Evolutionary conservation across 208 protist species (phyloP).

Genomic region (Crithidia thermophila): DNA sequence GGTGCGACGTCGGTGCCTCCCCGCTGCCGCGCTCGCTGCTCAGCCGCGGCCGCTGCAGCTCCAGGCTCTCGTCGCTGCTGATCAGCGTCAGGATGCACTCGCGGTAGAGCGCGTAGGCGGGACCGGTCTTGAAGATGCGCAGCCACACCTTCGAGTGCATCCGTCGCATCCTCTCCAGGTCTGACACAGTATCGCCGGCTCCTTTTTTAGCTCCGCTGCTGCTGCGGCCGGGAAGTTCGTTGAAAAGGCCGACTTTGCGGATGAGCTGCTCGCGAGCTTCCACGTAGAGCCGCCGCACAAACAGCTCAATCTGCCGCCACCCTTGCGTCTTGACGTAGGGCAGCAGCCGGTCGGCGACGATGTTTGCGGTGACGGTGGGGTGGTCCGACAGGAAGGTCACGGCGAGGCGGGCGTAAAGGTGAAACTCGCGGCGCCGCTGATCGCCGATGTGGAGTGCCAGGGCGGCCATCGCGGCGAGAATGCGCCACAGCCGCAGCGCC

Average conservation of each 20-base stretch:
- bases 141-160: constrained; percentile 5
- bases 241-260: constrained; percentile 7
- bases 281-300: constrained; percentile 57
- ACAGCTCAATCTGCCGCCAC: constrained; percentile 56
- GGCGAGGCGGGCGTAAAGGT: constrained; percentile 54
- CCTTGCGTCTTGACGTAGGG: constrained; percentile 51
- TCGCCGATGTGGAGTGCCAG: constrained; percentile 38
- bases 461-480: constrained; percentile 47
- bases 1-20: too few species aligned
- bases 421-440: constrained; percentile 45
- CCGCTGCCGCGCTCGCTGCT: neutral
- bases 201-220: neutral
- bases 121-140: constrained; percentile 31
- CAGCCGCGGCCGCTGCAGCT: neutral
- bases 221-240: neutral
- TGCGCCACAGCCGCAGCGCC: constrained; percentile 49
- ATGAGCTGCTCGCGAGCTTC: constrained; percentile 52
- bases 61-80: neutral
- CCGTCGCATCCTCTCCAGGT: neutral
- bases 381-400: constrained; percentile 51
- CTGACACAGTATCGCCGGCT: too few species aligned
- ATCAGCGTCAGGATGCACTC: constrained; percentile 50
- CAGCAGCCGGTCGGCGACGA: constrained; percentile 52
- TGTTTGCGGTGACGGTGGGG: constrained; percentile 39
- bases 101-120: constrained; percentile 45